Evolutionary conservation across 31 red algal genomes (phyloP), one percentile per base, ranked within the genome.

Genomic region (Asparagopsis taxiformis): DNA sequence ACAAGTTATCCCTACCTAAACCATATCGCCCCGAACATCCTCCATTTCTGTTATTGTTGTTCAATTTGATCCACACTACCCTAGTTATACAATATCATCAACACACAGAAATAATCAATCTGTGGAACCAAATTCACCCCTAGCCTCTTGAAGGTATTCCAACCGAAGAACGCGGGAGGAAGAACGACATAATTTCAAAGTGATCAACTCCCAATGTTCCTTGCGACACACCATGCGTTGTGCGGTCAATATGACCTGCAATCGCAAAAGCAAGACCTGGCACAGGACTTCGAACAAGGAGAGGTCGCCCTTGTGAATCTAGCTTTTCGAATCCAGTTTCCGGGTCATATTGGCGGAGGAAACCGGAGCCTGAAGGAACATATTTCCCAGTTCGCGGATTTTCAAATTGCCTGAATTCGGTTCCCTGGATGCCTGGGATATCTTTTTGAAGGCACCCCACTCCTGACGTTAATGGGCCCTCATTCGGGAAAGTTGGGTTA

Each of bases 181-280:
- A 55, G 51, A 55, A 55, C 22, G 51, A 55, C 51, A 55, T 55
- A 3, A 55, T 4, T 25, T 55, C 51, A 55, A 11, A 55, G 51
- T 55, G 51, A 55, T 55, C 51, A 19, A 3, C 51, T n/a, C n/a
- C 51, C 51, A 55, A 3, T 4, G 22, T 25, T 4, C 51, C 51
- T 25, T 19, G 51, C 28, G 51, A 55, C 22, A 55, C 28, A 6
- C 51, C 4, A 55, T 11, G 51, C 51, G 51, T 55, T 11, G 51
- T 55, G 22, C 10, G 22, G 10, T 55, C 51, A 2, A 25, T 6
- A 2, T 55, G 51, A 2, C 4, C 51, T 25, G 28, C 28, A 6
- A 55, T 19, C 10, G 51, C 28, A 25, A 55, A 19, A 55, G 51
- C 51, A 19, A 55, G 10, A 19, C 22, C 51, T 55, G 22, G 2